Evolutionary conservation across 345 rosid genomes (phyloP), one percentile per base, ranked within the genome.

Genomic region (Cardamine occulta): DNA sequence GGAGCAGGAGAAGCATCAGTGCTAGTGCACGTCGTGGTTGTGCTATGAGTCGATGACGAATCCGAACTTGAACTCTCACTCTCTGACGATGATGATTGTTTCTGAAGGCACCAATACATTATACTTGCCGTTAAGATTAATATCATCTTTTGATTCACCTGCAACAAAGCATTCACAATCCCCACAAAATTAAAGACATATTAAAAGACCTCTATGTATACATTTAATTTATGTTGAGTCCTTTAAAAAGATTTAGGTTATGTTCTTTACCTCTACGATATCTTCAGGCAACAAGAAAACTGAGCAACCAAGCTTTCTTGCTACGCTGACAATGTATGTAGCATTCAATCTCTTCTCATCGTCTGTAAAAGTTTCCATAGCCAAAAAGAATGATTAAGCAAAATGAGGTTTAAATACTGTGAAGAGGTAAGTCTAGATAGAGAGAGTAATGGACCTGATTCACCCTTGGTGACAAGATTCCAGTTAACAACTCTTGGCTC

Each of bases 71-170:
- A 72, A 37, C 69, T 51, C 26, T 58, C 53, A 59, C 83, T 88
- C 47, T 86, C 91, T 8, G 72, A 79, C 4, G 68, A 52, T 60
- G 74, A 62, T 4, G 84, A 81, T 15, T 87, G 84, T 72, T 84
- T 87, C 74, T 84, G 93, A 73, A 90, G 83, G 70, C 90, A 87
- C 97, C 96, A 94, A 85, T 85, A 91, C 98, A 91, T 94, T 55
- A 94, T 83, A 81, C 98, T 91, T 19, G 98, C 97, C 3, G 94
- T 88, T 57, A 94, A 80, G 11, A 93, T 89, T 4, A 91, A 81
- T 66, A 94, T 88, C 98, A 91, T 94, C 89, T 94, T 94, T 79
- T 86, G 98, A 83, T 94, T 91, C 45, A 94, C 98, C 98, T 93
- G 91, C 8, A 66, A n/a, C 62, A n/a, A 29, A 23, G 54, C 58